Percentiles rank a stretch among this genome's conserved stretches.
Evolutionary conservation across 805 yeast species (phyloP).

Genomic region (Ogataea degrootiae): DNA sequence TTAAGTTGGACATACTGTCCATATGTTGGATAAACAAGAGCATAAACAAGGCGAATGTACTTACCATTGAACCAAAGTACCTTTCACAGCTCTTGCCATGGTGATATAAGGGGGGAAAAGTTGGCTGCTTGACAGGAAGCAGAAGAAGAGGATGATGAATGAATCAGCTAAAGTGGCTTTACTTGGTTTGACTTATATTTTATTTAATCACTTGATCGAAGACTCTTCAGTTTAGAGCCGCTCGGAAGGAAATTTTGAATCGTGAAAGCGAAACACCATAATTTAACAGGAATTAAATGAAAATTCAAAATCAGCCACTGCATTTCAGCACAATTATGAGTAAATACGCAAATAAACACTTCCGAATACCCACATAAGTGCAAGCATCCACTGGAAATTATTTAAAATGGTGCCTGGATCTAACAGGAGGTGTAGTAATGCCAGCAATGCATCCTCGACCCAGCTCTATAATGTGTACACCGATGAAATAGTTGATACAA

Average conservation of each 20-base stretch:
- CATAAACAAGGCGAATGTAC: conserved; percentile 5
- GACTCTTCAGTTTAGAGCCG: no score
- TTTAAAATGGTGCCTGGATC: background rate
- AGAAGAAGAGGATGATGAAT: background rate
- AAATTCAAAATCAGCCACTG: no score
- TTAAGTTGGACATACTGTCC: no score
- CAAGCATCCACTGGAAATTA: background rate
- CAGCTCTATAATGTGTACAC: conserved; percentile 5
- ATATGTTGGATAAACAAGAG: background rate
- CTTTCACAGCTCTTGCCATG: conserved; percentile 54
- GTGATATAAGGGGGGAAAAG: background rate
- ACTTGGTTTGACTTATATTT: no score
- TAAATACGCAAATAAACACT: no score
- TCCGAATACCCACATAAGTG: no score
- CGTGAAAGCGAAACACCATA: no score
- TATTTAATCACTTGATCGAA: no score
- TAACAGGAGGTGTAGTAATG: background rate
- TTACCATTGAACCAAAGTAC: conserved; percentile 44
- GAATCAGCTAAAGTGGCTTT: background rate
- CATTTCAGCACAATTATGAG: no score
- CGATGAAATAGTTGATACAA: conserved; percentile 23
- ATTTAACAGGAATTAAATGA: no score
- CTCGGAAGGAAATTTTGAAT: no score
- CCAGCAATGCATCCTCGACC: background rate
- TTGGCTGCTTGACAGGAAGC: background rate